These are phyloP conservation scores for Vitis hybrid DNA, from an alignment of 177 flowering plant species.

Conservation along the genomic window DNA sequence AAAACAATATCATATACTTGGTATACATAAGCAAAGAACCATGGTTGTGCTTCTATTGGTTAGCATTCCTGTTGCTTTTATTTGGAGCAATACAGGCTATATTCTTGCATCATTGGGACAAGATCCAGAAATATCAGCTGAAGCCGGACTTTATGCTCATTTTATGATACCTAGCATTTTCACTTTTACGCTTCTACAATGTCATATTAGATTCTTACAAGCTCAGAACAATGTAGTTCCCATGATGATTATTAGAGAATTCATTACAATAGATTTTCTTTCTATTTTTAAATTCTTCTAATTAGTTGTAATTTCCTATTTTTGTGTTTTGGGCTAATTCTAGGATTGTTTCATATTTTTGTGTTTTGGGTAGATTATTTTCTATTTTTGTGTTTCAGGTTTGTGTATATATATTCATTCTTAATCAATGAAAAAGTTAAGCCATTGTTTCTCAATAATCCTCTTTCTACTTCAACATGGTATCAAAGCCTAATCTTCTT, in stretches of 20 bases:
- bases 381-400: too few species aligned
- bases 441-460: too few species aligned
- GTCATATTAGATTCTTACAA: slow-evolving; percentile 21
- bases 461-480: too few species aligned
- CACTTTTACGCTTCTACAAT: slow-evolving; percentile 19
- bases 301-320: too few species aligned
- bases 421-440: too few species aligned
- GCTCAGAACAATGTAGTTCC: slow-evolving; percentile 22
- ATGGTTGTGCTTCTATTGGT: slow-evolving; percentile 18
- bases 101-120: slow-evolving; percentile 19
- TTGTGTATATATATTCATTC: too few species aligned
- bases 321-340: too few species aligned
- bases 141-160: not conserved
- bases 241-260: slow-evolving; percentile 3
- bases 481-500: too few species aligned
- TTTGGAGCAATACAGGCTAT: slow-evolving; percentile 18
- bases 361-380: too few species aligned
- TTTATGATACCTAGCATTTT: slow-evolving; percentile 17
- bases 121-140: slow-evolving; percentile 14
- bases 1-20: slow-evolving; percentile 25
- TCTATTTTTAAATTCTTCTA: too few species aligned
- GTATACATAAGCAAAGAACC: slow-evolving; percentile 23
- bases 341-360: too few species aligned
- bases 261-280: too few species aligned
- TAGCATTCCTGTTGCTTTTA: slow-evolving; percentile 17